Evolutionary conservation across 2,329 filamentous ascomycete species (phyloP), one percentile per base, ranked within the genome.

Genomic region (Colletotrichum orchidophilum): DNA sequence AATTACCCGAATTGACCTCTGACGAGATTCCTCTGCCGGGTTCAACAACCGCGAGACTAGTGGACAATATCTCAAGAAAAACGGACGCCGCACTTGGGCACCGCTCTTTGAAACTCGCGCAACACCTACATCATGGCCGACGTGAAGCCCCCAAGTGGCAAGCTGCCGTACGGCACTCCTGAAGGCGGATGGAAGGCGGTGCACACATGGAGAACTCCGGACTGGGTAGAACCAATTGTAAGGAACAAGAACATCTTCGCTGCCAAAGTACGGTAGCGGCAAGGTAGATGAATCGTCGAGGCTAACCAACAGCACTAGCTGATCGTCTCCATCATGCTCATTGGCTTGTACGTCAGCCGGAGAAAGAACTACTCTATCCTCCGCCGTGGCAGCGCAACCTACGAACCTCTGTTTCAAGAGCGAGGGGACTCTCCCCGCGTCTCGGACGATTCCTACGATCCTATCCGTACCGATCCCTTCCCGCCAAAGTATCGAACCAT

Each of bases 401-500:
- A 77, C 66, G 73, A 76, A 46, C 75, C 74, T 12, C 72, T 77
- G 7, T 72, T 73, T 50, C 73, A 76, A n/a, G 73, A 76, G 8
- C 59, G 70, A 18, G 55, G 12, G 13, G 75, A 77, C 50, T 75
- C 75, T 9, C 76, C 76, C 18, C 66, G 75, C 50, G 66, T 71
- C 60, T 78, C 76, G 27, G 69, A 76, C 55, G 76, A 77, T 27
- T 68, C 73, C 5, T 60, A 59, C 58, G 58, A 54, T 13, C 60
- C 74, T 9, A 63, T 73, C n/a, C 57, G 76, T 1, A 74, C 76
- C 39, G 78, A 79, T 29, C 76, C 66, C 31, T 61, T 78, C 55
- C 82, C 83, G 12, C 81, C 85, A 26, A 90, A 89, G 78, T 81
- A 83, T 70, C 84, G 88, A 66, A 77, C 77, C 27, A 86, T 85